A percentile compares a stretch with the other conserved stretches of the same genome.
Conservation (phyloP, 2,329 filamentous ascomycete species). For the Aspergillus uvarum region DNA sequence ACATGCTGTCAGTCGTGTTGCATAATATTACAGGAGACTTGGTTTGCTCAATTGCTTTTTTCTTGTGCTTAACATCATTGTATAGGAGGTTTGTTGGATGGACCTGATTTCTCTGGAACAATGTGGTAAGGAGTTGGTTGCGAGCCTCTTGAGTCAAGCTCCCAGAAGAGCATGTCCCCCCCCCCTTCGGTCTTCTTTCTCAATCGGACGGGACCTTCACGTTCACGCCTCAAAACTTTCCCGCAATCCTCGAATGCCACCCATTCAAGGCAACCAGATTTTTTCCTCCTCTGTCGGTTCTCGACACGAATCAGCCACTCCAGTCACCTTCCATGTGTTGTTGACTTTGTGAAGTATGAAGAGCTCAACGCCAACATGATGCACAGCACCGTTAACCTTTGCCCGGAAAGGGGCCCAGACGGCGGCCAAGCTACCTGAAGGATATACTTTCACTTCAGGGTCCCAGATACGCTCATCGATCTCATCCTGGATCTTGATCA, state of each 20-base stretch:
- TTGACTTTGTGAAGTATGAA: conserved; percentile 36
- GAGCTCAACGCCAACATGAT: conserved; percentile 39
- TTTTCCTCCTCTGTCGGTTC: conserved; percentile 32
- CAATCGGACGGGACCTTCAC: not conserved
- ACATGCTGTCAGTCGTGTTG: not conserved
- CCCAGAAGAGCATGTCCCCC: too few relatives aligned
- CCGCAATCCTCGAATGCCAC: not conserved
- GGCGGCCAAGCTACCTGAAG: conserved; percentile 30
- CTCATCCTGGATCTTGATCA: conserved; percentile 29
- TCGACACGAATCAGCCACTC: conserved; percentile 37
- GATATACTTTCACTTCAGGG: conserved; percentile 34
- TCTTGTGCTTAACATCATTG: not conserved
- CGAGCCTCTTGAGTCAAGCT: too few relatives aligned
- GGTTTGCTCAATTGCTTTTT: not conserved
- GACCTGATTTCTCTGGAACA: too few relatives aligned
- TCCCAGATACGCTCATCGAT: conserved; percentile 38
- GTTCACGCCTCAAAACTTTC: not conserved
- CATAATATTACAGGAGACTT: not conserved
- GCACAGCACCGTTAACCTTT: conserved; percentile 35
- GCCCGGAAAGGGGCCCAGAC: conserved; percentile 39
- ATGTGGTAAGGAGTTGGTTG: too few relatives aligned
- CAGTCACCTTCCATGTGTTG: conserved; percentile 37
- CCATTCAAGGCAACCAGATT: conserved; percentile 10
- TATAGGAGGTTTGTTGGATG: too few relatives aligned
- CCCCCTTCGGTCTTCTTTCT: too few relatives aligned